Base-by-base conservation (phyloP, 2,329 filamentous ascomycete genomes). In the Xylaria multiplex region DNA sequence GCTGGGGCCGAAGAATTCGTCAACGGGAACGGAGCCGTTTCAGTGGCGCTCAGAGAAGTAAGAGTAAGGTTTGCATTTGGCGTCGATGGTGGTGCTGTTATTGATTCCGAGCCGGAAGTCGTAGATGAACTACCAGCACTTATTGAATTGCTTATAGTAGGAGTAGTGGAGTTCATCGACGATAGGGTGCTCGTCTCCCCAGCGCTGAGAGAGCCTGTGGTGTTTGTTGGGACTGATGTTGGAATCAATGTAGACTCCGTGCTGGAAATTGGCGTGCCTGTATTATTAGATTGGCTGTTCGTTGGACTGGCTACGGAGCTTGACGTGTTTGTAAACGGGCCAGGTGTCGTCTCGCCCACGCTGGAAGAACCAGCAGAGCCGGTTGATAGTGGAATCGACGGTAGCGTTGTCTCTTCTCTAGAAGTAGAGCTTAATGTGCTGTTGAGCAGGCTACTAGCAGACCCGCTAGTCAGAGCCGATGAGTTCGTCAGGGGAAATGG, bases 1-100 rank as follows among this genome's bases (percentile, higher is more conserved):
- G 45, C 13, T 32, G 64, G 24, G n/a, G 55, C 19, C 22, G 70
- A 73, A 32, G 69, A 70, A 49, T 73, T 73, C 6, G 68, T 50
- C 27, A 69, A n/a, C 2, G 68, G 71, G 24, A 69, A 72, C 9
- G 68, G 71, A 19, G 57, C 64, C 22, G 65, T 59, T 30, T 52
- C 43, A 40, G 59, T 59, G 30, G 13, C 24, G 46, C 53, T 64
- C 14, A 40, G n/a, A 19, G 52, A 61, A 24, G 49, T 46, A 27
- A 46, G 27, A n/a, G 42, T 52, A 37, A 46, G 27, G 27, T 50
- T 61, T 27, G 52, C 40, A 32, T 37, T 56, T 27, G 59, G 3
- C 4, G 43, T 50, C 4, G 54, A 42, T 7, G 14, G 3, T 22
- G 16, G 4, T 57, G 58, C 40, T 19, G 56, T 19, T 42, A 19